A percentile compares a stretch with the other conserved stretches of the same genome.
Conservation (phyloP, 75 land plant species). For the Larix kaempferi region DNA sequence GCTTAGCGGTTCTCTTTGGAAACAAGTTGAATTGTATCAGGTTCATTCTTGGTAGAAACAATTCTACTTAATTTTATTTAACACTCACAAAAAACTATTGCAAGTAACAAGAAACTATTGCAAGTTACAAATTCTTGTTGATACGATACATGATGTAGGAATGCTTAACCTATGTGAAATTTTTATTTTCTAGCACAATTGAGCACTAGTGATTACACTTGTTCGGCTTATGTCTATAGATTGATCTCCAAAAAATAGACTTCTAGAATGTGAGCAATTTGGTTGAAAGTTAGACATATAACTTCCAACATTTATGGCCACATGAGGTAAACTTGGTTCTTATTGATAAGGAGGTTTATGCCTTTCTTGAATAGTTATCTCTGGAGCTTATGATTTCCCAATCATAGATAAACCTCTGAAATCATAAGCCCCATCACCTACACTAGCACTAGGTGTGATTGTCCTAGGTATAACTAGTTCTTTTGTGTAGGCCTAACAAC, state of each 20-base stretch:
- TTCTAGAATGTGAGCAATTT: not conserved
- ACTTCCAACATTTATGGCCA: not conserved
- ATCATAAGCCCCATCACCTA: not conserved
- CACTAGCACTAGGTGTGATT: not conserved
- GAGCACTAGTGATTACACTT: not conserved
- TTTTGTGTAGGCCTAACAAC: not conserved
- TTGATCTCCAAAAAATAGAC: not conserved
- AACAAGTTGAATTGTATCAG: no score
- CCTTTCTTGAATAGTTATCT: not conserved
- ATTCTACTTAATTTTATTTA: no score
- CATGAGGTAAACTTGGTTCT: conserved; percentile 3
- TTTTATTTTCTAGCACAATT: no score
- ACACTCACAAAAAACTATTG: no score
- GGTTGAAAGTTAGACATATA: not conserved
- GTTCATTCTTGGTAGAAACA: no score
- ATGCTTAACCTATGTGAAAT: no score
- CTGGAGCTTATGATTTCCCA: not conserved
- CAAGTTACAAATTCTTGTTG: no score
- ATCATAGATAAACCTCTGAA: not conserved
- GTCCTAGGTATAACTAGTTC: no score
- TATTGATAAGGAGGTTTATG: not conserved
- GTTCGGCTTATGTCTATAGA: not conserved
- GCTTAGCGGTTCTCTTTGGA: no score
- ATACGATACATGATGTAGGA: no score
- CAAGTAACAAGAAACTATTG: no score